Percentiles rank a stretch among this genome's conserved stretches.
These are phyloP conservation scores for Vitellaria paradoxa DNA, from an alignment of 179 eudicot genomes.

Conservation along the genomic window DNA sequence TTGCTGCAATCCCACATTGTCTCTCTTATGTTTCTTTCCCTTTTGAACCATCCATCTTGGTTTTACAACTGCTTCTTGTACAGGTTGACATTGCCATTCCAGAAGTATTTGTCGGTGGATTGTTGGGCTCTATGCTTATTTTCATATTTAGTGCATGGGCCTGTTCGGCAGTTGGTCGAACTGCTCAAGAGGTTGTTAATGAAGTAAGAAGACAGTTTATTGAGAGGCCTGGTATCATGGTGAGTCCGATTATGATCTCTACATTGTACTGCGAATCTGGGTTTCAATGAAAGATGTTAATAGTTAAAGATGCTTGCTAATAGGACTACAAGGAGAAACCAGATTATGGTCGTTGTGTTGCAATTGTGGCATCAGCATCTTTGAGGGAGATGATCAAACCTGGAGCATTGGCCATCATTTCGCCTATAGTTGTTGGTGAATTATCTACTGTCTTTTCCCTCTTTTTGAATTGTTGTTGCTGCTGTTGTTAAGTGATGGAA, in stretches of 20 bases:
- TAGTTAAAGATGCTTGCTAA: background rate
- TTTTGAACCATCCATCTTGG: background rate
- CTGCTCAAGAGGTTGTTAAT: slow-evolving; percentile 96
- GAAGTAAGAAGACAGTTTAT: slow-evolving; percentile 99
- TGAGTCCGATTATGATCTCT: slow-evolving; percentile 22
- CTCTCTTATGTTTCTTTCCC: slow-evolving; percentile 17
- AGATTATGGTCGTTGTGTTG: slow-evolving; percentile 96
- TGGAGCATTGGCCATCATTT: slow-evolving; percentile 91
- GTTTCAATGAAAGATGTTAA: background rate
- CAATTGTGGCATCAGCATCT: slow-evolving; percentile 96
- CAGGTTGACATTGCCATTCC: slow-evolving; percentile 99
- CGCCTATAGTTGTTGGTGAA: slow-evolving; percentile 84
- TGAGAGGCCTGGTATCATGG: slow-evolving; percentile 99
- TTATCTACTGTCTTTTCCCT: background rate
- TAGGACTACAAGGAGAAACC: slow-evolving; percentile 98
- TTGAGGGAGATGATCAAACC: slow-evolving; percentile 98
- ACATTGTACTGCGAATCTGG: background rate
- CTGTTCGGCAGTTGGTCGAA: slow-evolving; percentile 95
- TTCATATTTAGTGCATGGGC: slow-evolving; percentile 99
- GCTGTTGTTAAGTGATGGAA: background rate
- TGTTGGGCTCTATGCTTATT: slow-evolving; percentile 97
- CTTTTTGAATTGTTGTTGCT: background rate
- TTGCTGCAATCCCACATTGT: slow-evolving; percentile 10
- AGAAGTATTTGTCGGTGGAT: slow-evolving; percentile 97
- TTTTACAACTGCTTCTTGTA: slow-evolving; percentile 15